phyloP scores from a whole-genome alignment of 495 filamentous ascomycete genomes.

The Hypoxylon fragiforme region DNA sequence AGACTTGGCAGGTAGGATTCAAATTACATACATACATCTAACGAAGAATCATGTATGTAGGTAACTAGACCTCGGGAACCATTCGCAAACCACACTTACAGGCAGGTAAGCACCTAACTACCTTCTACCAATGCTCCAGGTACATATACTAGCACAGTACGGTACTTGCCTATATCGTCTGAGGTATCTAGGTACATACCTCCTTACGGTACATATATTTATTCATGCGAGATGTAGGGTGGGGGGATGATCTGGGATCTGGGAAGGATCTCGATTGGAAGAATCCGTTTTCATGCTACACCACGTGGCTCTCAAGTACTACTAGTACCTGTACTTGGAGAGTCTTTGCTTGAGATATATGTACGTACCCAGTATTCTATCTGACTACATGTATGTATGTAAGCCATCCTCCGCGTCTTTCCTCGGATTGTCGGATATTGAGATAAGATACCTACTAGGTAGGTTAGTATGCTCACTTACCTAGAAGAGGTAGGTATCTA shows the following conservation, averaged over 20 bases:
- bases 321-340: constrained; percentile 11
- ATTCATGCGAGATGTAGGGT: constrained; percentile 27
- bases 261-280: constrained; percentile 35
- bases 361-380: too few relatives aligned
- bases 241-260: constrained; percentile 33
- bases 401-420: too few relatives aligned
- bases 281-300: constrained; percentile 20
- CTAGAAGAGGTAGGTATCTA: background rate
- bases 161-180: too few relatives aligned
- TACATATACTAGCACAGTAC: too few relatives aligned
- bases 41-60: too few relatives aligned
- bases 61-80: constrained; percentile 17
- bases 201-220: constrained; percentile 1
- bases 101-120: background rate
- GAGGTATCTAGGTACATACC: background rate
- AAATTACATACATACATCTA: too few relatives aligned
- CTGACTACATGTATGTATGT: too few relatives aligned
- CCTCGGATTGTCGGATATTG: too few relatives aligned
- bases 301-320: constrained; percentile 30
- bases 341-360: background rate
- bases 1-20: constrained; percentile 25
- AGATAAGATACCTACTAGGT: background rate
- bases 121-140: background rate
- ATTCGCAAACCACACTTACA: background rate
- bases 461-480: background rate